Evolutionary conservation across 768 basidiomycete species (phyloP).

Genomic region (Suillus fuscotomentosus): DNA sequence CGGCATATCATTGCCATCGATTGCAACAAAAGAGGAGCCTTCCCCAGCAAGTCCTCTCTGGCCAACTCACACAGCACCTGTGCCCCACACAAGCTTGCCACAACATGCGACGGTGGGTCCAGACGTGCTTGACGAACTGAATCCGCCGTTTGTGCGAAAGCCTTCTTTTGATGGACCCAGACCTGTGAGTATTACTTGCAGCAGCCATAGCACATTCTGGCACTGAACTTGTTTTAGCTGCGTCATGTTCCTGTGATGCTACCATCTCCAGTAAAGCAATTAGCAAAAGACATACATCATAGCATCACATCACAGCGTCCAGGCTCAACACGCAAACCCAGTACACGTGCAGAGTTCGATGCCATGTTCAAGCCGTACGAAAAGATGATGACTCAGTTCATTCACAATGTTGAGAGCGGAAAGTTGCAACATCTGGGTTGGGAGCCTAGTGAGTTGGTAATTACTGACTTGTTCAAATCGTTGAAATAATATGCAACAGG

Average conservation of each 20-base stretch:
- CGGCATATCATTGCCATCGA: constrained; percentile 26
- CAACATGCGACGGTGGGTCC: background rate
- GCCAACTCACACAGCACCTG: background rate
- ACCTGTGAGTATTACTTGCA: constrained; percentile 2
- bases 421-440: constrained; percentile 23
- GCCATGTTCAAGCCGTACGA: constrained; percentile 17
- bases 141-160: constrained; percentile 1
- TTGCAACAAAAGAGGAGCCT: constrained; percentile 27
- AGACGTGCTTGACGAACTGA: constrained; percentile 1
- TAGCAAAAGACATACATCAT: constrained; percentile 15
- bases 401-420: constrained; percentile 20
- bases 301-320: constrained; percentile 5
- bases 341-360: constrained; percentile 21
- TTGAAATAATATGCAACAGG: background rate
- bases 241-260: background rate
- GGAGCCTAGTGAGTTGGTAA: constrained; percentile 21
- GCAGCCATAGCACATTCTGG: background rate
- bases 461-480: background rate
- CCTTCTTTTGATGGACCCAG: background rate
- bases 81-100: background rate
- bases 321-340: constrained; percentile 11
- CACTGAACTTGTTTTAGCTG: background rate
- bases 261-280: background rate
- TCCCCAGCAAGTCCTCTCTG: background rate
- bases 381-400: constrained; percentile 18